A percentile compares a stretch with the other conserved stretches of the same genome.
phyloP scores from a whole-genome alignment of 169 alveolate genomes.

The Plasmodium cynomolgi region DNA sequence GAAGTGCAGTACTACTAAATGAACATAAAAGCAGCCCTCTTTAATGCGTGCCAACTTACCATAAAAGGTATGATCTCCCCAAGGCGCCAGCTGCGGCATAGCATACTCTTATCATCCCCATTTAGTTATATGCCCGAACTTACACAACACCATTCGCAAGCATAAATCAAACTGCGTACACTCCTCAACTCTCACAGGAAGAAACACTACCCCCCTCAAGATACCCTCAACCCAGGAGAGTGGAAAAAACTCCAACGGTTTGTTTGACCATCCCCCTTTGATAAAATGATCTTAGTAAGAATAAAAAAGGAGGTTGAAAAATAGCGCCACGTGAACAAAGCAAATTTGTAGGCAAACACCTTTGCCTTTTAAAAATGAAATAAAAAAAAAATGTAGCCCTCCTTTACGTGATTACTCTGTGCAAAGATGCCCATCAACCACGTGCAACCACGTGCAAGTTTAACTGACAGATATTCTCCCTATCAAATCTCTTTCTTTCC shows the following conservation, averaged over 20 bases:
- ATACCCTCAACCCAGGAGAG: background rate
- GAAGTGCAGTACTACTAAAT: background rate
- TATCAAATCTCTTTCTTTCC: background rate
- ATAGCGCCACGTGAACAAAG: background rate
- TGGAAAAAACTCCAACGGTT: background rate
- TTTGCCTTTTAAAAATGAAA: background rate
- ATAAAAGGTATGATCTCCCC: background rate
- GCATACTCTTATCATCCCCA: background rate
- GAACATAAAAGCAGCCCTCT: background rate
- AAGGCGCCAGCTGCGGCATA: background rate
- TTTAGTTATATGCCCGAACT: background rate
- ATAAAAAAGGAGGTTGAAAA: background rate
- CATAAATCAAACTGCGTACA: background rate
- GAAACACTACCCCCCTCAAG: background rate
- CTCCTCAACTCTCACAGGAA: background rate
- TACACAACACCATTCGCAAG: background rate
- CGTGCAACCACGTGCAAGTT: background rate
- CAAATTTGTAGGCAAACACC: background rate
- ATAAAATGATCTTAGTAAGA: constrained; percentile 6
- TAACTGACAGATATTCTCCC: background rate
- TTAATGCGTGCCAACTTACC: background rate
- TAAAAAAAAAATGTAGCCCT: background rate
- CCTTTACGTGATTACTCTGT: background rate
- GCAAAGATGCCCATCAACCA: background rate
- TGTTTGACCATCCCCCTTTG: background rate